phyloP scores from a whole-genome alignment of 1,284 basidiomycete genomes.

The Schizopora paradoxa region DNA sequence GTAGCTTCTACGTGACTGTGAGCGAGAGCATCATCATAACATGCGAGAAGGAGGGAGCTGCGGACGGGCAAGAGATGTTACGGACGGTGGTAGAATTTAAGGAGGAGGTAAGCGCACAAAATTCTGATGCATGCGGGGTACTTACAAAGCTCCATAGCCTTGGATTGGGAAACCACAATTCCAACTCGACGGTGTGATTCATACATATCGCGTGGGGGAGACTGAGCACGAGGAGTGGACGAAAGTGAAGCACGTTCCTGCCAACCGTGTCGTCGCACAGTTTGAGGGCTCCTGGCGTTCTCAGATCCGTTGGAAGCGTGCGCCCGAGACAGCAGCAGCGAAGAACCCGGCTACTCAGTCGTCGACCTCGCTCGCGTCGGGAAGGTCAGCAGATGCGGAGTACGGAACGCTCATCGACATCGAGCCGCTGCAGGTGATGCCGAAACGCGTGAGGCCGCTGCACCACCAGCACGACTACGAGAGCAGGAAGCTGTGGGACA shows the following conservation, averaged over 20 bases:
- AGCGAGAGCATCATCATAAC: conserved; percentile 80
- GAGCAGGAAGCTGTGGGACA: conserved; percentile 86
- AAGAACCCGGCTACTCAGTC: no score
- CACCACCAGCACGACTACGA: conserved; percentile 77
- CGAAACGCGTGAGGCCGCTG: conserved; percentile 82
- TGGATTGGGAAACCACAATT: conserved; percentile 92
- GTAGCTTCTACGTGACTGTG: conserved; percentile 87
- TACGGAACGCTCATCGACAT: conserved; percentile 76
- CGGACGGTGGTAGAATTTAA: conserved; percentile 90
- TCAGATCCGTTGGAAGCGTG: conserved; percentile 75
- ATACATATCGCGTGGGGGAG: conserved; percentile 65
- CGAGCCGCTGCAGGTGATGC: conserved; percentile 66
- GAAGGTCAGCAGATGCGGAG: conserved; percentile 42
- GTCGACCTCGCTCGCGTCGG: conserved; percentile 26
- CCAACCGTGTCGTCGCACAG: conserved; percentile 69
- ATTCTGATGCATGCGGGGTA: conserved; percentile 5
- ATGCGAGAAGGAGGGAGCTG: conserved; percentile 66
- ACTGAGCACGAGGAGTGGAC: conserved; percentile 73
- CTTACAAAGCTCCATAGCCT: conserved; percentile 43
- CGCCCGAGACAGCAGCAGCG: conserved; percentile 25
- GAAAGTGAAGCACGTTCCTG: conserved; percentile 86
- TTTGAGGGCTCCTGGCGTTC: conserved; percentile 90
- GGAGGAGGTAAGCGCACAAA: conserved; percentile 69
- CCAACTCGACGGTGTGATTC: conserved; percentile 86
- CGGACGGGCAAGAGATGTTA: conserved; percentile 56